These are phyloP conservation scores for Gossypium turneri DNA, from an alignment of 345 rosid genomes.

Conservation along the genomic window DNA sequence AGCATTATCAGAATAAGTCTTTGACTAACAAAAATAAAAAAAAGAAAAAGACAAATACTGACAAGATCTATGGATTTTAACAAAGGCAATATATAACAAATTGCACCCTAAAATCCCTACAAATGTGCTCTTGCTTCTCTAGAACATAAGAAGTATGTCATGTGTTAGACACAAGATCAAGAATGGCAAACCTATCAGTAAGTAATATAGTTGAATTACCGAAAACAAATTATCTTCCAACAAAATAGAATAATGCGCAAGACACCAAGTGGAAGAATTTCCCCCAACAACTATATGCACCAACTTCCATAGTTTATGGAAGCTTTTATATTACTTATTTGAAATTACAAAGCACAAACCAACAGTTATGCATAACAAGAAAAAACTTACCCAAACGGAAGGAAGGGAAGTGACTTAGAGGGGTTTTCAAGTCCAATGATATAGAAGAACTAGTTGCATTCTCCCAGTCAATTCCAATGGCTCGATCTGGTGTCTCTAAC, in stretches of 20 bases:
- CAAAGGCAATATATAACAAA: constrained; percentile 5
- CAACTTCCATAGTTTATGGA: constrained; percentile 2
- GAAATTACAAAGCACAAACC: constrained; percentile 2
- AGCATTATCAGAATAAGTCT: not conserved
- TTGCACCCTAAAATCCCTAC: not conserved
- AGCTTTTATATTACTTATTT: not conserved
- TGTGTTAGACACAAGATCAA: not conserved
- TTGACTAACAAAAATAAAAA: not conserved
- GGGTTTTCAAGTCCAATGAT: constrained; percentile 88
- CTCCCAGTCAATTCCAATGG: constrained; percentile 73
- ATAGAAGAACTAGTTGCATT: constrained; percentile 61
- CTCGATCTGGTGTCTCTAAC: constrained; percentile 60
- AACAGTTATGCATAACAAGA: constrained; percentile 4
- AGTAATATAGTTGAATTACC: not conserved
- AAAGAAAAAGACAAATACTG: constrained; percentile 6
- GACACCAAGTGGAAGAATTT: not conserved
- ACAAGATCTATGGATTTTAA: not conserved
- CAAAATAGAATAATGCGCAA: not conserved
- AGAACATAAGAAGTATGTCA: not conserved
- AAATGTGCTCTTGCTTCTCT: not conserved
- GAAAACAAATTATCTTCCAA: not conserved
- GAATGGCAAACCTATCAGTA: not conserved
- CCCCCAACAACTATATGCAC: not conserved
- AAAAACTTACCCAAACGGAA: constrained; percentile 84
- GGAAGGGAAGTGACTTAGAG: constrained; percentile 93